Percentiles rank a stretch among this genome's conserved stretches.
Conservation (phyloP, 345 rosid species). For the Populus deltoides region DNA sequence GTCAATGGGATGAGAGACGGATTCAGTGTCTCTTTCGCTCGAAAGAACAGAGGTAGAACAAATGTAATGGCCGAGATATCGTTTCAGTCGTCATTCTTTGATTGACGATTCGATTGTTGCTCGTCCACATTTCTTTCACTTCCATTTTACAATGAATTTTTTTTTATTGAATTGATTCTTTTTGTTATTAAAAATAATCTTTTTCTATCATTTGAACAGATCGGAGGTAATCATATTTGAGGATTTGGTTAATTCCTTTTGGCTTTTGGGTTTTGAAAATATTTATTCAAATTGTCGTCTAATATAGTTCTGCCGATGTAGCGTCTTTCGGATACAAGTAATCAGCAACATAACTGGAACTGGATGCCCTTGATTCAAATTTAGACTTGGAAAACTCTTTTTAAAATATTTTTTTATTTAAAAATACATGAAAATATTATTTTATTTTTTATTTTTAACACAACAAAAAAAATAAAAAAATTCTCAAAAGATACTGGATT, state of each 20-base stretch:
- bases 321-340: not conserved
- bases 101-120: slow-evolving; percentile 71
- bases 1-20: not conserved
- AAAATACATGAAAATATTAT: no score
- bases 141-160: not conserved
- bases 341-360: not conserved
- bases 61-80: slow-evolving; percentile 59
- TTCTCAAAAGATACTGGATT: no score
- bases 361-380: not conserved
- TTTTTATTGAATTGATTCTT: not conserved
- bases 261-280: no score
- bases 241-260: no score
- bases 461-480: no score
- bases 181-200: no score
- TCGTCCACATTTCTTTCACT: slow-evolving; percentile 42
- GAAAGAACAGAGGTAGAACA: slow-evolving; percentile 34
- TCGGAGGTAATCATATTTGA: not conserved
- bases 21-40: slow-evolving; percentile 9
- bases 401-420: no score
- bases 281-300: no score
- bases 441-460: no score
- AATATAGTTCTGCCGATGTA: no score
- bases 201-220: not conserved
- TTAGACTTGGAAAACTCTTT: no score
- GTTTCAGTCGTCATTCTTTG: slow-evolving; percentile 57